phyloP scores from a whole-genome alignment of 2,329 filamentous ascomycete genomes.

The Ceratocystis cubensis region DNA sequence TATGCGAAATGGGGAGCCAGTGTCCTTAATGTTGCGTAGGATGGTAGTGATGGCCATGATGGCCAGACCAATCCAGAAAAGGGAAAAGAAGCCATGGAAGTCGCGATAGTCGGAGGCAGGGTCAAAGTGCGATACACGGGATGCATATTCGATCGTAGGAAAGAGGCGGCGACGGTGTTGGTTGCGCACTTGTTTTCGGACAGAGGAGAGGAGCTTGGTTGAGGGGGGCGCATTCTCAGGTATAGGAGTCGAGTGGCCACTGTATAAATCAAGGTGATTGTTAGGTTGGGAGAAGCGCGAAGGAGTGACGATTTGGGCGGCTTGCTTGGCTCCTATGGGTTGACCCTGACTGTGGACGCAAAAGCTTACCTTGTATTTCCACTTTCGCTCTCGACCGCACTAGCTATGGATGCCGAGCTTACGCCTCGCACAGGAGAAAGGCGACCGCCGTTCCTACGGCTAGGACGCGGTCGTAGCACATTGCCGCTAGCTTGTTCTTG shows the following conservation, averaged over 20 bases:
- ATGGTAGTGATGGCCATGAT: constrained; percentile 97
- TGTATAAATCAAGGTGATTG: constrained; percentile 28
- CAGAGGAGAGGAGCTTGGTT: constrained; percentile 70
- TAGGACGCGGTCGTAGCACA: constrained; percentile 11
- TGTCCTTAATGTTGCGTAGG: constrained; percentile 86
- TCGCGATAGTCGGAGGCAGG: constrained; percentile 82
- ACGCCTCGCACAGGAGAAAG: constrained; percentile 12
- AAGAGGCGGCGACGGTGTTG: constrained; percentile 76
- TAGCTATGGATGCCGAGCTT: constrained; percentile 9
- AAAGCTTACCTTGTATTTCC: constrained; percentile 15
- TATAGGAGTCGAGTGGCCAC: constrained; percentile 71
- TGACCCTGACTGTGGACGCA: background rate
- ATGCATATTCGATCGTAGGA: constrained; percentile 81
- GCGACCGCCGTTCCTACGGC: background rate
- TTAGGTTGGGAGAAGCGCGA: background rate
- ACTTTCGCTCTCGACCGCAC: constrained; percentile 14
- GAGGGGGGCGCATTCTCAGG: constrained; percentile 89
- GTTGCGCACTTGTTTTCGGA: constrained; percentile 69
- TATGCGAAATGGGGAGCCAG: constrained; percentile 70
- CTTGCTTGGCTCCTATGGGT: background rate
- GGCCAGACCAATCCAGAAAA: constrained; percentile 94
- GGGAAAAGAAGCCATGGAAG: constrained; percentile 92
- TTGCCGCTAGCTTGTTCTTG: constrained; percentile 10
- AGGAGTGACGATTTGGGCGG: background rate
- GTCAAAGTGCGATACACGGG: constrained; percentile 90